Base-by-base conservation (phyloP, 2,329 filamentous ascomycete genomes). In the Penicillium sp. region DNA sequence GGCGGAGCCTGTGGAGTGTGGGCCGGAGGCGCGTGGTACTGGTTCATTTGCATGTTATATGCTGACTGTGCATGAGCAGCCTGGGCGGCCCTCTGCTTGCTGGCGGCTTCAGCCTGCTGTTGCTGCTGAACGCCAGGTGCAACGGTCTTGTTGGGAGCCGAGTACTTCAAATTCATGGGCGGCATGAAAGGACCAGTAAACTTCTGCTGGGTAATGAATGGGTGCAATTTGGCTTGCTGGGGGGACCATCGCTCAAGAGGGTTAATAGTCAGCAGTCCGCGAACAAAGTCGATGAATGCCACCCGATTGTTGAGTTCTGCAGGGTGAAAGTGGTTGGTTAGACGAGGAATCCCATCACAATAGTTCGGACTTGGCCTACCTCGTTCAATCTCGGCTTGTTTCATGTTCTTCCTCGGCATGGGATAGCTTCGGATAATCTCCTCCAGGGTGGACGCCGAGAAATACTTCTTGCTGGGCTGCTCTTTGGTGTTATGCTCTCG, bases 391-490 rank as follows among this genome's bases (percentile, higher is more conserved):
- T 99, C 95, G 67, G 87, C 90, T 75, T 90, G 92, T 81, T 99
- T 99, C 95, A 99, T 99, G 72, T 97, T 97, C 81, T 99, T 99
- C 70, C 95, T 85, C 50, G 95, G 95, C 94, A 99, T 97, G 6
- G 95, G 90, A 73, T 99, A 99, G 56, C 91, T 92, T 74, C 96
- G 92, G 79, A 99, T 98, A 64, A 99, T 99, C 66, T 99, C 95
- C 4, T 94, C 94, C 54, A 99, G 80, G 1, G 92, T 96, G 41
- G 87, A 97, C 37, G 93, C 92, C 69, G 94, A 91, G 79, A 99
- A 99, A 77, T 99, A 99, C 78, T 98, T 98, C 82, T 99, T 99
- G 85, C 95, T 99, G 22, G 95, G 95, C 75, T 98, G 95, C 77
- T 99, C 95, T 75, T 99, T 99, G 37, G 92, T 95, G 59, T 90